Evolutionary conservation across 2,329 filamentous ascomycete genomes (phyloP), one percentile per base, ranked within the genome.

Genomic region (Coniochaeta sp.): DNA sequence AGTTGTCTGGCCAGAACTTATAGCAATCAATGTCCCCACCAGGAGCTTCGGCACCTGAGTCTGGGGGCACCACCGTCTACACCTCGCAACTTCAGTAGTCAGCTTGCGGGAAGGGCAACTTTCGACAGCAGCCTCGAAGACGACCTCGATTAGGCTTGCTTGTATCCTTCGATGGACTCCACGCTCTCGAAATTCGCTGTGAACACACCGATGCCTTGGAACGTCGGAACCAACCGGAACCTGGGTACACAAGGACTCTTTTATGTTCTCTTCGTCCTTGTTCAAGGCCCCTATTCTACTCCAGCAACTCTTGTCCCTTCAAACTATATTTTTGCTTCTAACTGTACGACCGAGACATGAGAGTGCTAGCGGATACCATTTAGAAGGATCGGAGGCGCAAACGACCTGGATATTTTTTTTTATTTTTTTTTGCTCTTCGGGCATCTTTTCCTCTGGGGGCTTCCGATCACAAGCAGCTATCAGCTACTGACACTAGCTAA

Each of bases 1-100:
- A 91, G 74, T 74, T 93, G 50, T 68, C 76, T 44, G 78, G 76
- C 38, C 79, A 77, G 65, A 72, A 73, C 70, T 77, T 82, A 77
- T 81, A 82, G 75, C 81, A 82, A 75, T 82, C 79, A 72, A 71
- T 77, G 74, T 82, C 81, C 66, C 79, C 82, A 61, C 75, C 79
- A 69, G 75, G 75, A 70, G 73, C 68, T 69, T 74, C 76, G 63
- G 73, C 73, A 73, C 73, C 77, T 73, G 76, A 68, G 70, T 67
- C 74, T 66, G 77, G 76, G 73, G 77, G 80, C 77, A 79, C 72
- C 67, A 73, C 66, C 62, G 64, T 75, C 64, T 78, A 77, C 68
- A 68, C 74, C 63, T 76, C 76, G 67, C 74, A 66, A 44, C 62
- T 66, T 40, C 65, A 65, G 50, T 63, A 60, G 62, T 28, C 11